phyloP scores from a whole-genome alignment of 129 eudicot genomes.

The Helianthus tuberosus region DNA sequence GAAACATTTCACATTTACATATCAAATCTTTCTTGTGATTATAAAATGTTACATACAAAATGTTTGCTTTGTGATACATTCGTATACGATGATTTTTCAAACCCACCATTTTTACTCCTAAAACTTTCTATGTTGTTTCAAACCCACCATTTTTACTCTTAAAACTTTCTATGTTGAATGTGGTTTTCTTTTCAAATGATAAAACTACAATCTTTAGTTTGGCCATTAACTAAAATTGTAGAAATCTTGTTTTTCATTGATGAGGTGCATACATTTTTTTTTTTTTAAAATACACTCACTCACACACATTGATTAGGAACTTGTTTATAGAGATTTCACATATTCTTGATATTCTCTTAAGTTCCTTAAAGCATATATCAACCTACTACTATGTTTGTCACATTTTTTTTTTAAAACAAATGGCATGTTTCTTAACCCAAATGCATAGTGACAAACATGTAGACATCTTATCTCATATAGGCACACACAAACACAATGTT shows the following conservation, averaged over 20 bases:
- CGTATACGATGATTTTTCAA: too few relatives aligned
- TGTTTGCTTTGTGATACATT: not conserved
- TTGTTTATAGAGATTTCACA: not conserved
- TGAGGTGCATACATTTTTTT: not conserved
- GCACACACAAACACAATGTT: not conserved
- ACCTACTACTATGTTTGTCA: conserved; percentile 7
- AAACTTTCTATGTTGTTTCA: too few relatives aligned
- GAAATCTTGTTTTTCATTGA: not conserved
- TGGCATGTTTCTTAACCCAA: conserved; percentile 1
- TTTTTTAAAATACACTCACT: not conserved
- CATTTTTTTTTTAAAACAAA: not conserved
- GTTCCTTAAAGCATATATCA: conserved; percentile 4
- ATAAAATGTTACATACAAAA: not conserved
- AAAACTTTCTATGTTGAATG: not conserved
- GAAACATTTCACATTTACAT: not conserved
- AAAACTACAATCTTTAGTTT: conserved; percentile 11
- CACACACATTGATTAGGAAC: conserved; percentile 13
- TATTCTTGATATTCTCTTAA: not conserved
- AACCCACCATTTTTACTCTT: not conserved
- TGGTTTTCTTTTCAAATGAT: not conserved
- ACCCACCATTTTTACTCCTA: too few relatives aligned
- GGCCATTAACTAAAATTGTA: conserved; percentile 4
- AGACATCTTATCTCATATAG: conserved; percentile 8
- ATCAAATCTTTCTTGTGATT: not conserved
- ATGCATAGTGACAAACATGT: conserved; percentile 11